phyloP scores from a whole-genome alignment of 164 flowering plant genomes.

The Berberis vulgaris region DNA sequence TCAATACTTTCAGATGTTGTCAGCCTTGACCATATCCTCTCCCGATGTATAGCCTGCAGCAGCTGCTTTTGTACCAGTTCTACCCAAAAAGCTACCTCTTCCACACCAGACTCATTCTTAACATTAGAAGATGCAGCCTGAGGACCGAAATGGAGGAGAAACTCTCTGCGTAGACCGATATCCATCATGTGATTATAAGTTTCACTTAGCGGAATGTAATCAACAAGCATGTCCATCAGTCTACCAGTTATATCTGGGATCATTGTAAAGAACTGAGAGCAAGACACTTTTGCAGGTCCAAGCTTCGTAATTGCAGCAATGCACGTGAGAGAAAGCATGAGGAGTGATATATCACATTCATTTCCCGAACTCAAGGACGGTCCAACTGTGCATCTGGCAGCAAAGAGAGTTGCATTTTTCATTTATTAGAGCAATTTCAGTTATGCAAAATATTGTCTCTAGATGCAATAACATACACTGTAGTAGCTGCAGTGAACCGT shows the following conservation, averaged over 20 bases:
- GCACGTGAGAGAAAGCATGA: conserved; percentile 79
- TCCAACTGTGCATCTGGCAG: conserved; percentile 43
- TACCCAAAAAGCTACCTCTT: conserved; percentile 89
- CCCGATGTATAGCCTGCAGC: conserved; percentile 79
- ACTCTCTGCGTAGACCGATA: conserved; percentile 82
- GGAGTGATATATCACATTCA: conserved; percentile 59
- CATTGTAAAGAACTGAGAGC: conserved; percentile 71
- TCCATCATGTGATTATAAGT: conserved; percentile 65
- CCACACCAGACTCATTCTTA: conserved; percentile 45
- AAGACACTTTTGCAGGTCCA: conserved; percentile 89
- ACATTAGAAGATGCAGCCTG: conserved; percentile 68
- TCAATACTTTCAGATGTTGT: conserved; percentile 97
- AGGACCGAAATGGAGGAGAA: conserved; percentile 90
- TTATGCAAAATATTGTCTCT: not conserved
- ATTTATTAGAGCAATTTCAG: conserved; percentile 4
- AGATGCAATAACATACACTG: conserved; percentile 43
- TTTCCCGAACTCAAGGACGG: conserved; percentile 30
- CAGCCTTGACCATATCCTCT: conserved; percentile 90
- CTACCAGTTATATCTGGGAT: conserved; percentile 77
- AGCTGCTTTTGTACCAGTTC: conserved; percentile 82
- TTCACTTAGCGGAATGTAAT: conserved; percentile 55
- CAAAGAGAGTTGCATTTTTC: conserved; percentile 8
- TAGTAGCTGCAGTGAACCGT: conserved; percentile 60
- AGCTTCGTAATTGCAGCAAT: conserved; percentile 76
- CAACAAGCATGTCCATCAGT: conserved; percentile 89